Percentiles rank a stretch among this genome's conserved stretches.
phyloP scores from a whole-genome alignment of 441 rosid genomes.

The Euphorbia corollata region DNA sequence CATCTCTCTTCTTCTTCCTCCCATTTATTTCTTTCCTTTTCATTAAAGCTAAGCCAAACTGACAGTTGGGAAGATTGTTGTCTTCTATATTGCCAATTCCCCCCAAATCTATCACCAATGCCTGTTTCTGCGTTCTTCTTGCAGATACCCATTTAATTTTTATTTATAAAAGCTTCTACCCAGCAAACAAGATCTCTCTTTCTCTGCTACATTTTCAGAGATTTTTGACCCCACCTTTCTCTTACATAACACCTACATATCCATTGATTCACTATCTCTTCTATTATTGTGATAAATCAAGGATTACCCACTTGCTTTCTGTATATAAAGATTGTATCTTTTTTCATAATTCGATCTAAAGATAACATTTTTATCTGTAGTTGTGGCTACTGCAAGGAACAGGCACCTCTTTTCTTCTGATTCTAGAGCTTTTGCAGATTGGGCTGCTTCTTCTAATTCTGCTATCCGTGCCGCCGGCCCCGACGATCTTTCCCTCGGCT shows the following conservation, averaged over 20 bases:
- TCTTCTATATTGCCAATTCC: not conserved
- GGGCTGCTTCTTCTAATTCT: constrained; percentile 53
- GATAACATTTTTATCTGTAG: constrained; percentile 33
- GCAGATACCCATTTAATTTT: not conserved
- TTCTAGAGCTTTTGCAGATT: constrained; percentile 87
- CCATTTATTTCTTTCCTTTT: constrained; percentile 1
- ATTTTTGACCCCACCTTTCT: constrained; percentile 33
- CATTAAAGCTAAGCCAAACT: constrained; percentile 30
- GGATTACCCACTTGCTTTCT: not conserved
- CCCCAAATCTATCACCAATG: constrained; percentile 10
- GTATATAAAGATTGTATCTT: constrained; percentile 10
- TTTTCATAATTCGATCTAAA: not conserved
- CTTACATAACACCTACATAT: constrained; percentile 28
- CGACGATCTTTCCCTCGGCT: constrained; percentile 93
- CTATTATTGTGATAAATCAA: constrained; percentile 17
- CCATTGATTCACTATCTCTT: constrained; percentile 15
- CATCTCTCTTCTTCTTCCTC: not conserved
- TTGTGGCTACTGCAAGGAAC: constrained; percentile 97
- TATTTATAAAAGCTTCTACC: not conserved
- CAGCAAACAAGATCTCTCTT: constrained; percentile 25
- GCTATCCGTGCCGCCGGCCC: constrained; percentile 43
- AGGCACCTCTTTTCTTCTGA: constrained; percentile 54
- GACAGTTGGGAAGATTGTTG: constrained; percentile 22
- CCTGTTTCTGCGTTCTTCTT: constrained; percentile 20
- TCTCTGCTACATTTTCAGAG: constrained; percentile 36